phyloP scores from a whole-genome alignment of 1,284 basidiomycete genomes.

The Xerocomus minutiporus region DNA sequence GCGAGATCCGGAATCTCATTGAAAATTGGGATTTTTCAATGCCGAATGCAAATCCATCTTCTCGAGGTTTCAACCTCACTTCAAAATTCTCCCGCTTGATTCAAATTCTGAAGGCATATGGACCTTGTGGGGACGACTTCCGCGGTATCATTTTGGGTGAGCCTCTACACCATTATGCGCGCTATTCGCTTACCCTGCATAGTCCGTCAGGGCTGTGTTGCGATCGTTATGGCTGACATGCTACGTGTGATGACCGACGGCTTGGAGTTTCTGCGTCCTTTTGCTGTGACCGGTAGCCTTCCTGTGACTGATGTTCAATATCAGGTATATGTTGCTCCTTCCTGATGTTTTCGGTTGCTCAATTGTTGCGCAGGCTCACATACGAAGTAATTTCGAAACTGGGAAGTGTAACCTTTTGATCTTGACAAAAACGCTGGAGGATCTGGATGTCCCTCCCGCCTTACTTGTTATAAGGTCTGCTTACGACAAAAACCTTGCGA shows the following conservation, averaged over 20 bases:
- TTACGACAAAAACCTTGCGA: not conserved
- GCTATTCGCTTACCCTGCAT: conserved; percentile 8
- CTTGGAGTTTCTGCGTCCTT: conserved; percentile 41
- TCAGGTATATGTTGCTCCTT: conserved; percentile 24
- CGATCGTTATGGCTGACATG: conserved; percentile 44
- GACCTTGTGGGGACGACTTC: conserved; percentile 49
- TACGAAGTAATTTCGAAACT: conserved; percentile 44
- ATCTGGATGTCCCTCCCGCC: conserved; percentile 52
- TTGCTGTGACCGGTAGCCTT: conserved; percentile 25
- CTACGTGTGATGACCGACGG: conserved; percentile 41
- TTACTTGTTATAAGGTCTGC: conserved; percentile 57
- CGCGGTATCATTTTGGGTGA: conserved; percentile 64
- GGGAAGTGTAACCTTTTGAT: conserved; percentile 62
- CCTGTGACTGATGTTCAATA: conserved; percentile 29
- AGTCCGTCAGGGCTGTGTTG: conserved; percentile 46
- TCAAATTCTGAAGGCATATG: conserved; percentile 51
- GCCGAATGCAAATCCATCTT: conserved; percentile 52
- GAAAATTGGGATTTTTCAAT: conserved; percentile 56
- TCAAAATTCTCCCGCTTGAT: conserved; percentile 59
- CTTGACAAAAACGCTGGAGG: conserved; percentile 52
- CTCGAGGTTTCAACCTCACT: conserved; percentile 56
- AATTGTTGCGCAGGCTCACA: conserved; percentile 16
- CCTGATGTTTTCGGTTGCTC: conserved; percentile 5
- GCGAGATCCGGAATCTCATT: conserved; percentile 39
- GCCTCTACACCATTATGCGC: conserved; percentile 13